Percentiles rank a stretch among this genome's conserved stretches.
phyloP scores from a whole-genome alignment of 805 yeast species.

The Pichia exigua region DNA sequence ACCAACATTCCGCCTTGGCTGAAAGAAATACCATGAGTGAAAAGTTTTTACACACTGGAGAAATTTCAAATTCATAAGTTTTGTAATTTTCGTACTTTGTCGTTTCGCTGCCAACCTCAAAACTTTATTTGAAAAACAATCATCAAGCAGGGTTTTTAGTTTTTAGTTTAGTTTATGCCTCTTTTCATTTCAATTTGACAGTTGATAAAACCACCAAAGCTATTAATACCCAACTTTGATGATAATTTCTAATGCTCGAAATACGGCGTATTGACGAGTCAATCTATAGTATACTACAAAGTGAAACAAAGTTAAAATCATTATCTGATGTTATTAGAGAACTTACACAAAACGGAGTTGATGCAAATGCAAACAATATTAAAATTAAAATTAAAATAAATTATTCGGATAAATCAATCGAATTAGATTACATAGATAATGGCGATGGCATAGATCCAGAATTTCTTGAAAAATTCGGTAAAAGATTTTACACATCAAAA shows the following conservation, averaged over 20 bases:
- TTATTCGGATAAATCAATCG: conserved; percentile 20
- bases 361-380: conserved; percentile 40
- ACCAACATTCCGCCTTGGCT: background rate
- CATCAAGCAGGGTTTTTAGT: background rate
- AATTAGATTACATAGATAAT: conserved; percentile 49
- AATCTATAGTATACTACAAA: conserved; percentile 6
- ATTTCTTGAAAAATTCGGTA: conserved; percentile 42
- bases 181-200: background rate
- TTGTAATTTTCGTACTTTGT: too few relatives aligned
- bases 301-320: conserved; percentile 30
- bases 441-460: conserved; percentile 58
- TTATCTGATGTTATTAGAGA: conserved; percentile 39
- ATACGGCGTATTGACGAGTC: conserved; percentile 2
- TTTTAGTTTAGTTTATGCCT: background rate
- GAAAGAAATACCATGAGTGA: background rate
- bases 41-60: too few relatives aligned
- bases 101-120: background rate
- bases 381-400: conserved; percentile 16
- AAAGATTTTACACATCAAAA: conserved; percentile 51
- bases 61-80: too few relatives aligned
- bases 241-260: background rate
- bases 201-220: background rate
- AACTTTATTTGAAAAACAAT: background rate
- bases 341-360: conserved; percentile 47
- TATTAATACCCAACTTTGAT: too few relatives aligned